Evolutionary conservation across 495 filamentous ascomycete species (phyloP), one percentile per base, ranked within the genome.

Genomic region (Xylaria palmicola): DNA sequence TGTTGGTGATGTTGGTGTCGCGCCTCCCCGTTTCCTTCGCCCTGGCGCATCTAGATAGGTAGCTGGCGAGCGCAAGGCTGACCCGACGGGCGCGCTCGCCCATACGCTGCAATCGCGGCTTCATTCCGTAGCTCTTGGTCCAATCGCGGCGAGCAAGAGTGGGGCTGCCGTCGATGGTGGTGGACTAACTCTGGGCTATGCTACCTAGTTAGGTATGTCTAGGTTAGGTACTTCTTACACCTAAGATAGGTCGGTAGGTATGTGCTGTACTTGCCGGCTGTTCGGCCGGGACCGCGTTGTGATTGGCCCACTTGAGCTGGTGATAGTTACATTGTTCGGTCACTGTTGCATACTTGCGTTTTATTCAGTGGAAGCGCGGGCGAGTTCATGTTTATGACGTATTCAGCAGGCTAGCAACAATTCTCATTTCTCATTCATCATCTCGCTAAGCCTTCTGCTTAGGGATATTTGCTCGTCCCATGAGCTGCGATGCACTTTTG

Each of bases 1-100:
- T 13, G 13, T 13, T 6, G 6, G 6, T 36, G 6, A 36, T 6
- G 32, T 13, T 36, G n/a, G 32, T 55, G 24, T 55, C 36, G 36
- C 36, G 29, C 51, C 20, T 55, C 36, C 51, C 51, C 40, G 41
- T 15, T 34, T 56, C 27, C 53, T 34, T 44, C 53, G 24, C 37
- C 39, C 53, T 24, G 17, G 26, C 43, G 17, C 45, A 48, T 48
- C 24, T 5, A 48, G n/a, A n/a, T n/a, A n/a, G n/a, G 53, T 29
- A 51, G 32, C 48, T 51, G 48, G 48, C 39, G 27, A 7, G 20
- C 47, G 37, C 48, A 40, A 60, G 57, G 57, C 57, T 60, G 48
- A 52, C 57, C 34, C 17, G 19, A 60, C 29, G 26, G 37, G 57
- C 36, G 48, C 57, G 41, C 24, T n/a, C n/a, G n/a, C n/a, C n/a